Evolutionary conservation across 208 protist genomes (phyloP).

Genomic region (Crithidia expoeki): DNA sequence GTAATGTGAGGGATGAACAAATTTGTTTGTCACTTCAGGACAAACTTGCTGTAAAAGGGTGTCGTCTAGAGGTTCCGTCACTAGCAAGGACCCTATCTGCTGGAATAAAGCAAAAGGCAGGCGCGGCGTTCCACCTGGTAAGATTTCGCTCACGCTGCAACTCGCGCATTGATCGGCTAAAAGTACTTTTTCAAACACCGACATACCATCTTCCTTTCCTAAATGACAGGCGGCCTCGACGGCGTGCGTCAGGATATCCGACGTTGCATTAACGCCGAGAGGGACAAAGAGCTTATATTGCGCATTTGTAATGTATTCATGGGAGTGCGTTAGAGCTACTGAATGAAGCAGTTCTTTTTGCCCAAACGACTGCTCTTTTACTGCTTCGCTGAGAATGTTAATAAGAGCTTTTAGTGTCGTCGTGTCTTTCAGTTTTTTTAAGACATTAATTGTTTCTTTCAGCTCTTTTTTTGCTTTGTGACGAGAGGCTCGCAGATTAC

Average conservation of each 20-base stretch:
- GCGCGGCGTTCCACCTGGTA: neutral
- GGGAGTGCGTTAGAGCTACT: constrained; percentile 7
- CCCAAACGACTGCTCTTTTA: constrained; percentile 23
- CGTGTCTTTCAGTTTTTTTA: constrained; percentile 29
- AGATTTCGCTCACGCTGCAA: neutral
- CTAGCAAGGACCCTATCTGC: constrained; percentile 10
- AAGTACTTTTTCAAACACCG: constrained; percentile 31
- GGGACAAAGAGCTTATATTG: constrained; percentile 31
- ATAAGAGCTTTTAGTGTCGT: constrained; percentile 26
- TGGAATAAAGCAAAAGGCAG: constrained; percentile 32
- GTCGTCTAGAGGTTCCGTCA: neutral
- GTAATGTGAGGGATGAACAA: constrained; percentile 37
- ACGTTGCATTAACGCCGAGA: constrained; percentile 6
- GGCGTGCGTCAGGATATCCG: constrained; percentile 7
- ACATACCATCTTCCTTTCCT: constrained; percentile 18
- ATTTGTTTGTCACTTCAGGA: constrained; percentile 18
- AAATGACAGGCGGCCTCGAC: constrained; percentile 27
- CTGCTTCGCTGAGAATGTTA: constrained; percentile 18
- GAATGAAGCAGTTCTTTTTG: constrained; percentile 4
- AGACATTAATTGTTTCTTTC: constrained; percentile 1
- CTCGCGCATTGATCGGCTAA: constrained; percentile 29
- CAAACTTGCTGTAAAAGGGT: constrained; percentile 13
- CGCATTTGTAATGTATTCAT: neutral
- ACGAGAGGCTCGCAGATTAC: neutral
- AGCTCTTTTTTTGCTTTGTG: constrained; percentile 21